Conservation (phyloP, 768 basidiomycete species). For the Boletus rufocinnamomeus region DNA sequence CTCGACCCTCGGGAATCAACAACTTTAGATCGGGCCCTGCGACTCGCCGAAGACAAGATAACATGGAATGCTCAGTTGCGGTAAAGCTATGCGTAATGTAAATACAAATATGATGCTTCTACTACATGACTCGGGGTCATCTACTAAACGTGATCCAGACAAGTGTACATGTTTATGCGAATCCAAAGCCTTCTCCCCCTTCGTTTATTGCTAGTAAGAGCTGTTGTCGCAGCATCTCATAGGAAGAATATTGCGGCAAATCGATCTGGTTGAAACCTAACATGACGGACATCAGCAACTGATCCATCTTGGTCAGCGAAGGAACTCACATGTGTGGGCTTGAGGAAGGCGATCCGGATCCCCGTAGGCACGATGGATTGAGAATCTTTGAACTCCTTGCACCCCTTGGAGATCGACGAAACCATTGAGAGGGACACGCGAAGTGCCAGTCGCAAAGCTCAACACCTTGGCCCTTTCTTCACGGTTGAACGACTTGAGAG, state of each 20-base stretch:
- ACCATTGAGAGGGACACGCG: slow-evolving; percentile 90
- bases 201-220: slow-evolving; percentile 92
- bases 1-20: not conserved
- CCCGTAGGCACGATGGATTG: slow-evolving; percentile 92
- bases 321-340: slow-evolving; percentile 80
- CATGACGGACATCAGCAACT: slow-evolving; percentile 18
- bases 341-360: slow-evolving; percentile 83
- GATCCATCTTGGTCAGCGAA: slow-evolving; percentile 2
- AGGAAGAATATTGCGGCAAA: slow-evolving; percentile 91
- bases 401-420: slow-evolving; percentile 96
- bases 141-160: slow-evolving; percentile 19
- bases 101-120: slow-evolving; percentile 40
- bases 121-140: slow-evolving; percentile 25
- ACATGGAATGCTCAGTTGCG: slow-evolving; percentile 5
- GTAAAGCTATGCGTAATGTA: slow-evolving; percentile 28
- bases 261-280: slow-evolving; percentile 94
- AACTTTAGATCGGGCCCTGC: too few species aligned
- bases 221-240: slow-evolving; percentile 94
- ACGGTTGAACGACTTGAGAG: slow-evolving; percentile 94
- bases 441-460: slow-evolving; percentile 94
- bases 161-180: slow-evolving; percentile 44
- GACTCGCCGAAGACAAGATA: not conserved
- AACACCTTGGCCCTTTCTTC: slow-evolving; percentile 96
- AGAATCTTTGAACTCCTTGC: slow-evolving; percentile 92
- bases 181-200: slow-evolving; percentile 95